These are phyloP conservation scores for Rhodotorula sp. DNA, from an alignment of 1,284 basidiomycete genomes.

Conservation along the genomic window DNA sequence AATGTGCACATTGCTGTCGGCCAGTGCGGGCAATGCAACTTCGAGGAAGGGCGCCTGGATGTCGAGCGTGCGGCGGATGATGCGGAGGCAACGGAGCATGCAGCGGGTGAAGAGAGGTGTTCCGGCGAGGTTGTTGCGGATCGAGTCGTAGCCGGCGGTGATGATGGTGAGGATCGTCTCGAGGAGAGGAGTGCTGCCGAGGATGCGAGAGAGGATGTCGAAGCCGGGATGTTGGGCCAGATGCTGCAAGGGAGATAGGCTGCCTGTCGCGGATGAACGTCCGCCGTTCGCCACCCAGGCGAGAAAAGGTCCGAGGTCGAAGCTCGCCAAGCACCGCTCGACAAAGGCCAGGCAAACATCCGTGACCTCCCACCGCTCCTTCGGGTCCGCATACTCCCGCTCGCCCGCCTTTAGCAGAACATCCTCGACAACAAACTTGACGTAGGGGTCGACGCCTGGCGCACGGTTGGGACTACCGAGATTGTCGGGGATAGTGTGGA, in stretches of 20 bases:
- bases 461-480: slow-evolving; percentile 71
- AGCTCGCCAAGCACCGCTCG: slow-evolving; percentile 76
- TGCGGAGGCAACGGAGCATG: slow-evolving; percentile 75
- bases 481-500: slow-evolving; percentile 70
- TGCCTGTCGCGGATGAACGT: neutral
- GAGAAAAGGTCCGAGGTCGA: slow-evolving; percentile 62
- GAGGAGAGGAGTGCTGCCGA: slow-evolving; percentile 71
- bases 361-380: slow-evolving; percentile 83
- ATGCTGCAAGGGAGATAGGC: slow-evolving; percentile 35
- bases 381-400: slow-evolving; percentile 70
- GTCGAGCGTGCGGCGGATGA: slow-evolving; percentile 76
- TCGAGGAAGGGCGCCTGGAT: slow-evolving; percentile 88
- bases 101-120: slow-evolving; percentile 69
- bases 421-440: slow-evolving; percentile 82
- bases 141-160: slow-evolving; percentile 70
- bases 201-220: slow-evolving; percentile 74
- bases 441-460: slow-evolving; percentile 76
- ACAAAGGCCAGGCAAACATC: slow-evolving; percentile 81
- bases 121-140: slow-evolving; percentile 61
- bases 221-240: slow-evolving; percentile 78
- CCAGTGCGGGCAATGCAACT: slow-evolving; percentile 74
- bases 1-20: slow-evolving; percentile 52
- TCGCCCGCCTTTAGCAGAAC: slow-evolving; percentile 62
- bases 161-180: slow-evolving; percentile 71
- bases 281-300: slow-evolving; percentile 41